phyloP scores from a whole-genome alignment of 805 yeast species.

The Nakazawaea anatomiae region DNA sequence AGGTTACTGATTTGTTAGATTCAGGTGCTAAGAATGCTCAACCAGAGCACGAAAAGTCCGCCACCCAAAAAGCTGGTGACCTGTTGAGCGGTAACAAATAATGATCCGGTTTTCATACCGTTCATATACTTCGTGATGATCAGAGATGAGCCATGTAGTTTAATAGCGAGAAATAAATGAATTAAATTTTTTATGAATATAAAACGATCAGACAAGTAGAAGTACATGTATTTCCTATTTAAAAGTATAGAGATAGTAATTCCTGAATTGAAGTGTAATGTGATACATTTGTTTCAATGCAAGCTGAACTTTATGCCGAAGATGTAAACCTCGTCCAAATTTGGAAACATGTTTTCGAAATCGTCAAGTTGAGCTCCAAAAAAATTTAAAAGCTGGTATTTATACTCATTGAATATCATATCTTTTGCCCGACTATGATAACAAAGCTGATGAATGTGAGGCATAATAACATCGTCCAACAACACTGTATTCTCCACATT shows the following conservation, averaged over 20 bases:
- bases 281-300: background rate
- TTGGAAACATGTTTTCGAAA: background rate
- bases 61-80: constrained; percentile 59
- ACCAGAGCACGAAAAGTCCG: constrained; percentile 58
- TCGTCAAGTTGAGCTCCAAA: constrained; percentile 7
- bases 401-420: background rate
- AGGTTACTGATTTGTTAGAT: constrained; percentile 55
- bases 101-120: background rate
- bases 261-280: too few species aligned
- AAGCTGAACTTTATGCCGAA: constrained; percentile 1
- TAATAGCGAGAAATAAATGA: too few species aligned
- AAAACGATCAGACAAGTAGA: too few species aligned
- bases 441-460: background rate
- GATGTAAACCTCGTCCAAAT: constrained; percentile 1
- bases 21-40: constrained; percentile 45
- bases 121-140: too few species aligned
- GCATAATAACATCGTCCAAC: constrained; percentile 1
- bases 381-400: constrained; percentile 8
- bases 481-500: background rate
- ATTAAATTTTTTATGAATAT: too few species aligned
- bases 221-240: too few species aligned
- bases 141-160: too few species aligned
- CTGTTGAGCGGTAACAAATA: constrained; percentile 30
- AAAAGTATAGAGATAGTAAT: too few species aligned
- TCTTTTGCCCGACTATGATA: background rate